Base-by-base conservation (phyloP, 176 grass and related monocot species). In the Triticum timopheevii region DNA sequence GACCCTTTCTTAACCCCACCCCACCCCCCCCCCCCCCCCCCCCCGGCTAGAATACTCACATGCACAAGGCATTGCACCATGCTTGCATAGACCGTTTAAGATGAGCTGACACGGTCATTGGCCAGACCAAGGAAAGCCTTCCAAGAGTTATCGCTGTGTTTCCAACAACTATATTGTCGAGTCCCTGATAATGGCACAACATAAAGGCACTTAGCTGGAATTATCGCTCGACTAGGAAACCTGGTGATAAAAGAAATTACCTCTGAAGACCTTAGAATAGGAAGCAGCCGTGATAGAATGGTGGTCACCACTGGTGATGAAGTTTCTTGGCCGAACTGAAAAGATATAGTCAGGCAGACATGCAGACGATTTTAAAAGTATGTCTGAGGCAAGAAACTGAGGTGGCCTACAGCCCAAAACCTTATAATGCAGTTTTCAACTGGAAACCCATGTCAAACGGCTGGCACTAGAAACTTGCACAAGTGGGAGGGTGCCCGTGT, bases 121-220 rank as follows among this genome's bases (percentile, higher is more conserved):
- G 91, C 89, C 90, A 98, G 76, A 98, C 89, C 93, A 92, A 98
- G 50, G 91, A 91, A 89, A 98, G 93, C 84, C 96, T 98, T 79
- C 96, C 93, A 81, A 98, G 88, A 76, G 96, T 95, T 80, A 98
- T 94, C 34, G 96, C 96, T 31, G 93, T 94, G 42, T 98, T 98
- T 86, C 95, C 93, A 56, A 92, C 22, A 83, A 98, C 90, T 69
- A 92, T 92, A 75, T 98, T 95, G 82, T 98, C 93, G 73, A 93
- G 74, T 23, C 93, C 90, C 96, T 98, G 67, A 24, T 47, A 79
- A 82, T 52, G 79, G 30, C 34, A 68, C 36, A 27, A 58, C 59
- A 65, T 69, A 78, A 35, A 76, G 31, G 58, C 50, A 72, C 82
- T 83, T 28, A 83, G 59, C 76, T 90, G 42, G n/a, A 61, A 76